phyloP scores from a whole-genome alignment of 2,329 filamentous ascomycete species.

The Lecanicillium sp. region DNA sequence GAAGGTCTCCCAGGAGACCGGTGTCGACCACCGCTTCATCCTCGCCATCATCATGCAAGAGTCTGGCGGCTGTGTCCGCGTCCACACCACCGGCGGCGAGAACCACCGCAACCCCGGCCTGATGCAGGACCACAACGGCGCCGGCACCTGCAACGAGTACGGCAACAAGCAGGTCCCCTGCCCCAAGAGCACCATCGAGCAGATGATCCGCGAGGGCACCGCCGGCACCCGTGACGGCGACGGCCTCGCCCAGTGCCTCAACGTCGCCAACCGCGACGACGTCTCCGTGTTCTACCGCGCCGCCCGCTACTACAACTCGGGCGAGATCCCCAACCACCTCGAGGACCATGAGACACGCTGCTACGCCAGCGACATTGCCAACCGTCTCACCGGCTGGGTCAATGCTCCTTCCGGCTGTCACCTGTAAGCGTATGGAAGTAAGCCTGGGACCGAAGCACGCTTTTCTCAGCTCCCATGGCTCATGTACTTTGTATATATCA shows the following conservation, averaged over 20 bases:
- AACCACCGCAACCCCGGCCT: slow-evolving; percentile 36
- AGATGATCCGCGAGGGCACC: slow-evolving; percentile 35
- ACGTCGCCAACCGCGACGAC: slow-evolving; percentile 23
- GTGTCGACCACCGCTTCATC: slow-evolving; percentile 35
- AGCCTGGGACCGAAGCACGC: too few relatives aligned
- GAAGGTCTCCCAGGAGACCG: slow-evolving; percentile 21
- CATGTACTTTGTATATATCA: too few relatives aligned
- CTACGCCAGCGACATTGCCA: slow-evolving; percentile 44
- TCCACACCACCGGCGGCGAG: slow-evolving; percentile 24
- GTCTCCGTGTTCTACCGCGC: slow-evolving; percentile 38
- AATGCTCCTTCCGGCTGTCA: slow-evolving; percentile 14
- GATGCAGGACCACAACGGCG: slow-evolving; percentile 32
- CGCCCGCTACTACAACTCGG: slow-evolving; percentile 43
- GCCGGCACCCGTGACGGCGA: slow-evolving; percentile 34
- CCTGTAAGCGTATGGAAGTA: slow-evolving; percentile 17
- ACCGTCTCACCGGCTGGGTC: slow-evolving; percentile 17
- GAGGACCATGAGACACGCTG: slow-evolving; percentile 41
- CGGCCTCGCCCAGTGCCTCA: slow-evolving; percentile 34
- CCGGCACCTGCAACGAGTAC: slow-evolving; percentile 29
- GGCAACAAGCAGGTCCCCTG: slow-evolving; percentile 19
- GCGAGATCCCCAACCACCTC: slow-evolving; percentile 31
- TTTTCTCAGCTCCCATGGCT: too few relatives aligned
- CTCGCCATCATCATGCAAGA: slow-evolving; percentile 39
- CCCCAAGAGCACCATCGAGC: slow-evolving; percentile 18
- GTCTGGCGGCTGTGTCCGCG: slow-evolving; percentile 37